Evolutionary conservation across 768 basidiomycete genomes (phyloP), one percentile per base, ranked within the genome.

Genomic region (Hirschioporus abietinus): DNA sequence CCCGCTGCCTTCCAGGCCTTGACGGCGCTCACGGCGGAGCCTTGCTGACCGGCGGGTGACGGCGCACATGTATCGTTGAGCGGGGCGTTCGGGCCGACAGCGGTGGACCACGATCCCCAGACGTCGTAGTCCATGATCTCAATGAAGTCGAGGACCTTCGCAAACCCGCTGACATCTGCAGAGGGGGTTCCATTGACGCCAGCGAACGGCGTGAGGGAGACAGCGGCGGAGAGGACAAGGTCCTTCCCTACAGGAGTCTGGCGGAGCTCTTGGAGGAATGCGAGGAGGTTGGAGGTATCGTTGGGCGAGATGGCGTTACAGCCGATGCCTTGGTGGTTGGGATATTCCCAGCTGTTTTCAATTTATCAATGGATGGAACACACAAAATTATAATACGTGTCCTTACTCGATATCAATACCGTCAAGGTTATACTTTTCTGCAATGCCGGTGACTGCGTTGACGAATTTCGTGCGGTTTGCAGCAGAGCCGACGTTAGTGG

Each of bases 251-350:
- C 78, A 0, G 86, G 76, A 6, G 83, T 80, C 23, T 76, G 72
- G 58, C 93, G 87, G 17, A 96, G 83, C 69, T 86, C 82, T 70
- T 88, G 82, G 34, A 96, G 82, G 82, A 95, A 91, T 15, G 81
- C 71, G 58, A 96, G 84, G 77, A 90, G 90, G 76, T 97, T 95
- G 68, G 83, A 81, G 0, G 90, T 88, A 75, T 97, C 95, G 64
- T 83, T 71, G 4, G 82, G 68, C 25, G 84, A 84, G 60, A 87
- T 75, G 7, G 74, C 75, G 77, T 96, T 96, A 73, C 91, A 92
- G 7, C 83, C 82, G 23, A 90, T 83, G 18, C 93, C 93, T 60
- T 78, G 78, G 12, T 77, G 77, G 52, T 81, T 85, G 42, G 94
- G 95, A 73, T 93, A 96, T 75, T 95, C 94, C 93, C 93, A 95